phyloP scores from a whole-genome alignment of 1,139 yeast species.

The Blastobotrys persicus region DNA sequence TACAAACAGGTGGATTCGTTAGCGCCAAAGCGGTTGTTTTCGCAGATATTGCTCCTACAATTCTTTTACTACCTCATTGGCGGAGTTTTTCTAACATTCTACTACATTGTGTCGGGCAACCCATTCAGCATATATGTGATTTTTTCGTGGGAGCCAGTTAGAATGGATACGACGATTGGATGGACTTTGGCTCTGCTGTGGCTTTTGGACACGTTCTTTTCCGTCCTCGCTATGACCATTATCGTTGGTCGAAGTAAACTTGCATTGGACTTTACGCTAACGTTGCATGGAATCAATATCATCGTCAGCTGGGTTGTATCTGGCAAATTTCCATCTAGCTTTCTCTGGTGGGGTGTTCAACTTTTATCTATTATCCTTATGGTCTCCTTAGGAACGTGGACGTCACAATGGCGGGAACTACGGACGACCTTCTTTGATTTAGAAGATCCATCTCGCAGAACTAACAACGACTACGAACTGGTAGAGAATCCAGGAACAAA shows the following conservation, averaged over 20 bases:
- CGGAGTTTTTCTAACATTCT: conserved; percentile 36
- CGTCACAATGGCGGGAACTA: conserved; percentile 84
- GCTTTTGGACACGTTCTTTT: conserved; percentile 64
- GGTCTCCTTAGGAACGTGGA: conserved; percentile 79
- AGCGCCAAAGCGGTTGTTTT: conserved; percentile 40
- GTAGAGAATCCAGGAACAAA: conserved; percentile 7
- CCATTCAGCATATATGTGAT: conserved; percentile 61
- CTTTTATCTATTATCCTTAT: conserved; percentile 61
- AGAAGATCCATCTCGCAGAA: conserved; percentile 27
- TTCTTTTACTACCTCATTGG: conserved; percentile 39
- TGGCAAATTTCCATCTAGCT: conserved; percentile 62
- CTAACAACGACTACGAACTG: conserved; percentile 15
- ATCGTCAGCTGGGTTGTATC: conserved; percentile 65
- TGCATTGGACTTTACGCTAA: conserved; percentile 94
- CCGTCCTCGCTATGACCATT: conserved; percentile 74
- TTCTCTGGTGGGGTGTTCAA: conserved; percentile 86
- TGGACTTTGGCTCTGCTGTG: conserved; percentile 68
- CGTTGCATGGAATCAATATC: conserved; percentile 78
- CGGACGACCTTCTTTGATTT: conserved; percentile 83
- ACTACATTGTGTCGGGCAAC: conserved; percentile 38
- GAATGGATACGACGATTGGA: conserved; percentile 78
- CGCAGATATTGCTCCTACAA: conserved; percentile 41
- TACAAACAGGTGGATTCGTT: conserved; percentile 26
- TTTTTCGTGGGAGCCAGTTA: conserved; percentile 77
- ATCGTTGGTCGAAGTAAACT: conserved; percentile 89